Percentiles rank a stretch among this genome's conserved stretches.
Conservation (phyloP, 2,329 filamentous ascomycete species). For the Neocucurbitaria cava region DNA sequence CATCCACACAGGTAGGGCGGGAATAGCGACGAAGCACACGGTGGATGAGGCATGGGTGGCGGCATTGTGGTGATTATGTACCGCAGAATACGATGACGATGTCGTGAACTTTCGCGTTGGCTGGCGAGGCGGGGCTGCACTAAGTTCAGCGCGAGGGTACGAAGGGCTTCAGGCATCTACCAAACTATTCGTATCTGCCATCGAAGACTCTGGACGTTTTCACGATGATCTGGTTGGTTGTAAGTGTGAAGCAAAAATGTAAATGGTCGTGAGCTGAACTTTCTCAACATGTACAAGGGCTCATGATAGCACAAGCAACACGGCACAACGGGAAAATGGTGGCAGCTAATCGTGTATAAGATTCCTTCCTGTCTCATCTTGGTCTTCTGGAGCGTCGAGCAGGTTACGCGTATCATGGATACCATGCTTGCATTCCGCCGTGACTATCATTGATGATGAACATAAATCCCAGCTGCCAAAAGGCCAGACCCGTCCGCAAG, state of each 20-base stretch:
- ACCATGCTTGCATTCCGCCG: constrained; percentile 9
- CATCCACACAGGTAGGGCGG: constrained; percentile 4
- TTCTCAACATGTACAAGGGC: not conserved
- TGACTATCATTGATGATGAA: constrained; percentile 13
- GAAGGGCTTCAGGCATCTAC: constrained; percentile 8
- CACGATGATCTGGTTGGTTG: not conserved
- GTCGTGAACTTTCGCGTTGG: constrained; percentile 23
- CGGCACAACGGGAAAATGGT: not conserved
- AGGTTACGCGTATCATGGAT: not conserved
- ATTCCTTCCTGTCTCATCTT: constrained; percentile 9
- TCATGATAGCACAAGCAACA: not conserved
- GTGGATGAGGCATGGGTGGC: not conserved
- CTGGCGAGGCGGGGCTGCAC: constrained; percentile 4
- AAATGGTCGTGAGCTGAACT: not conserved
- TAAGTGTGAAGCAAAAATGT: not conserved
- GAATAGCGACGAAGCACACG: not conserved
- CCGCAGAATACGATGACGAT: constrained; percentile 23
- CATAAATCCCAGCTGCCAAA: constrained; percentile 2
- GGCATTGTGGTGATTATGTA: constrained; percentile 25
- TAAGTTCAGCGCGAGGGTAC: constrained; percentile 18
- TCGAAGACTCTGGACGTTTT: constrained; percentile 5
- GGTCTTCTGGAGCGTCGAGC: constrained; percentile 5
- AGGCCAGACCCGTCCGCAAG: constrained; percentile 24
- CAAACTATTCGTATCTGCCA: constrained; percentile 12
- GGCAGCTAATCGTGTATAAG: not conserved